Evolutionary conservation across 2,329 filamentous ascomycete genomes (phyloP).

Genomic region (Balansia obtecta): DNA sequence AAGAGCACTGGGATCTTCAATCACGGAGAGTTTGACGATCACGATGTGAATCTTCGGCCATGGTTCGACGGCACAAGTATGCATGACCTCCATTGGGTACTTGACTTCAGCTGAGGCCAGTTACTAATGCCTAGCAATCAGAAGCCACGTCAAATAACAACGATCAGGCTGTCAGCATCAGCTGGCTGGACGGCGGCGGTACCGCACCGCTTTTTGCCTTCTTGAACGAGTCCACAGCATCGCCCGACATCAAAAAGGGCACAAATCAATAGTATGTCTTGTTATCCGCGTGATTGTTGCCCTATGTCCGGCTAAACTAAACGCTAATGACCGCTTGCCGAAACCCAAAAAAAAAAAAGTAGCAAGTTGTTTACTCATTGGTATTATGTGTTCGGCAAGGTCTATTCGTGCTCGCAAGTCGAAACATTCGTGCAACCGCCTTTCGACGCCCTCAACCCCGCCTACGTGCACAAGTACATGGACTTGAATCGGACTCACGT

Average conservation of each 20-base stretch:
- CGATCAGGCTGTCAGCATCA: constrained; percentile 12
- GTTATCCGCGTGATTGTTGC: neutral
- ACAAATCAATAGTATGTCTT: constrained; percentile 18
- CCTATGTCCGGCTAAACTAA: neutral
- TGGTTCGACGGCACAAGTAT: constrained; percentile 20
- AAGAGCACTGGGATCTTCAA: constrained; percentile 18
- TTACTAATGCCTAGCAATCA: neutral
- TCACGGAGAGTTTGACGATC: constrained; percentile 11
- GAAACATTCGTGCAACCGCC: constrained; percentile 9
- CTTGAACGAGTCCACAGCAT: constrained; percentile 12
- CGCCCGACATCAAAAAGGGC: constrained; percentile 10
- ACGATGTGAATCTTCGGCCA: constrained; percentile 13
- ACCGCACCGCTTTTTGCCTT: constrained; percentile 13
- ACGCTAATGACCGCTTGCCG: neutral
- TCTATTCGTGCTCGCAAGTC: constrained; percentile 15
- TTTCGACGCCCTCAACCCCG: constrained; percentile 11
- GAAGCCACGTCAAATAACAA: constrained; percentile 17
- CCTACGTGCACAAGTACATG: constrained; percentile 23
- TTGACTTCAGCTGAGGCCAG: neutral
- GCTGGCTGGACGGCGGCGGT: constrained; percentile 21
- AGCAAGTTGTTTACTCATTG: constrained; percentile 19
- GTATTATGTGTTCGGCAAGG: constrained; percentile 16
- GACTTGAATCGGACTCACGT: constrained; percentile 16
- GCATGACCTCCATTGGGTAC: neutral
- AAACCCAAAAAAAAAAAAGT: constrained; percentile 10